These are phyloP conservation scores for Medicago arabica DNA, from an alignment of 306 rosid species.

Conservation along the genomic window DNA sequence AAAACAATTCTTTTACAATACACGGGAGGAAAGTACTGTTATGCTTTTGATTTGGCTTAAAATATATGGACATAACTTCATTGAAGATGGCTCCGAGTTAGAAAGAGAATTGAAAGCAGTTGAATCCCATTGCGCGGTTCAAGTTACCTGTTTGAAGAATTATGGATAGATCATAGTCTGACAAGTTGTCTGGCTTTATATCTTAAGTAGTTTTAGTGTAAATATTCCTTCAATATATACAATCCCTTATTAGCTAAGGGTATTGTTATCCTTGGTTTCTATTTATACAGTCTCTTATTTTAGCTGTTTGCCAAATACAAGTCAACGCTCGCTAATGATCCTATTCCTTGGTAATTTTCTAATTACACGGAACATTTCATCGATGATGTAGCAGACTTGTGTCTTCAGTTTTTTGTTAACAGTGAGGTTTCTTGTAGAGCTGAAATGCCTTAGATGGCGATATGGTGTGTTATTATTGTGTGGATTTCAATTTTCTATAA, in stretches of 20 bases:
- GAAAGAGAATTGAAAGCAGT: slow-evolving; percentile 36
- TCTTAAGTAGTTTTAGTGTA: slow-evolving; percentile 52
- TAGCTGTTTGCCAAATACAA: slow-evolving; percentile 43
- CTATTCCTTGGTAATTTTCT: too few relatives aligned
- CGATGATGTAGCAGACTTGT: slow-evolving; percentile 19
- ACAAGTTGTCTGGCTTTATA: slow-evolving; percentile 48
- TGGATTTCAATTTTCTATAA: slow-evolving; percentile 49
- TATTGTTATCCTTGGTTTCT: slow-evolving; percentile 34
- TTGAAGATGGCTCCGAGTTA: slow-evolving; percentile 45
- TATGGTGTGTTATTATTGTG: slow-evolving; percentile 49
- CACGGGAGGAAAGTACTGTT: slow-evolving; percentile 46
- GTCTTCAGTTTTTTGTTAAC: slow-evolving; percentile 33
- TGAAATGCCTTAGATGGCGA: slow-evolving; percentile 30
- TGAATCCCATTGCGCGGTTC: slow-evolving; percentile 32
- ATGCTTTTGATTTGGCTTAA: slow-evolving; percentile 50
- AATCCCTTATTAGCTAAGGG: slow-evolving; percentile 33
- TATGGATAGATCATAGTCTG: slow-evolving; percentile 44
- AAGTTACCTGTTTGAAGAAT: slow-evolving; percentile 47
- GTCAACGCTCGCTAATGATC: slow-evolving; percentile 42
- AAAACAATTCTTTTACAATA: slow-evolving; percentile 44
- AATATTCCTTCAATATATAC: slow-evolving; percentile 44
- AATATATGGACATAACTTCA: slow-evolving; percentile 43
- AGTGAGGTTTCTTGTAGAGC: slow-evolving; percentile 40
- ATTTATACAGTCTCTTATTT: slow-evolving; percentile 35
- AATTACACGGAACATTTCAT: slow-evolving; percentile 36